Evolutionary conservation across 169 alveolate genomes (phyloP), one percentile per base, ranked within the genome.

Genomic region (Plasmodium reichenowi): DNA sequence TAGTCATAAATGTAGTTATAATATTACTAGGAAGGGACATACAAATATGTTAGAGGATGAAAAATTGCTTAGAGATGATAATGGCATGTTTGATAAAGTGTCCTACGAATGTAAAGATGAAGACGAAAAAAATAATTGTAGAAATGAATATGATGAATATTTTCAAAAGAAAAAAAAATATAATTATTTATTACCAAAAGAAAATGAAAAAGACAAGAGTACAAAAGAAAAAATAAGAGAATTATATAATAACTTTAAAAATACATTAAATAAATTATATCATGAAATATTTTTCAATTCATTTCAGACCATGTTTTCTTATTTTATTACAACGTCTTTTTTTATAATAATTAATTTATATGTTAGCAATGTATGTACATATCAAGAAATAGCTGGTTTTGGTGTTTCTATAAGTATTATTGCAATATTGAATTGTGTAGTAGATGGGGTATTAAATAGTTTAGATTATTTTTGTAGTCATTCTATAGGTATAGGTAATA

Each of bases 381-480:
- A 75, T 63, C 48, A 75, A 60, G 88, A 75, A 54, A 75, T 75
- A 62, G 74, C 66, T 20, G 88, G 88, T 29, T 75, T 75, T 52
- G 88, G 88, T 43, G 47, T 75, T 3, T 52, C 88, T 3, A 50
- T 54, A 3, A 38, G 59, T 10, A 60, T 75, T 0, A 38, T 60
- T 10, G 43, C 88, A 1, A 15, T 75, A 17, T 67, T 75, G 22
- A 43, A 8, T 75, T 20, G 67, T 7, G 67, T 75, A 2, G 50
- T 75, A 2, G 88, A 75, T 5, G 88, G 88, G 0, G 24, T 75
- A n/a, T 24, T 32, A 3, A 75, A 47, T 50, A 75, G 88, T 22
- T 29, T 75, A 38, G 88, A 75, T 62, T 75, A 20, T 20, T 75
- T 75, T 29, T 75, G 88, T 15, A 62, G 88, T 29, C 60, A 24